Conservation (phyloP, 768 basidiomycete species). For the Russula foetens region DNA sequence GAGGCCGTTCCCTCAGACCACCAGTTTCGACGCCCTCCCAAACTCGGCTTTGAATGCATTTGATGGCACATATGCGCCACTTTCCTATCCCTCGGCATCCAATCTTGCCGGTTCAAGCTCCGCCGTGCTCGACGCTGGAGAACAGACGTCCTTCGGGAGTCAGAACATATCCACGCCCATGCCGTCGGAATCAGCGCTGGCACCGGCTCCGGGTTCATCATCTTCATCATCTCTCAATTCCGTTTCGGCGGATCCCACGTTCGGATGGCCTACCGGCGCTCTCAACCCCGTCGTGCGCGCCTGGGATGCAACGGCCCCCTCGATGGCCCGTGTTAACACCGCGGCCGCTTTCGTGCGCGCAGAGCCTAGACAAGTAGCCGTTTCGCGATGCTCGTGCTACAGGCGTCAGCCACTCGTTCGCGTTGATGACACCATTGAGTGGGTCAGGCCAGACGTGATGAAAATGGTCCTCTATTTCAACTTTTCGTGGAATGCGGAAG, state of each 20-base stretch:
- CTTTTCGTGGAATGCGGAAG: not conserved
- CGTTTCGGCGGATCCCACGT: not conserved
- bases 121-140: not conserved
- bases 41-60: not conserved
- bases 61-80: not conserved
- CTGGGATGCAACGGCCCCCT: not conserved
- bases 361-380: not conserved
- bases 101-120: not conserved
- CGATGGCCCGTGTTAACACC: not conserved
- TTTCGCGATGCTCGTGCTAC: not conserved
- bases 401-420: not conserved
- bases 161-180: not conserved
- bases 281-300: not conserved
- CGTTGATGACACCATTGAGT: not conserved
- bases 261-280: not conserved
- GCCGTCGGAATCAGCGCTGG: not conserved
- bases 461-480: conserved; percentile 2
- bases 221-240: not conserved
- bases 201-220: not conserved
- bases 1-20: not conserved
- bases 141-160: not conserved
- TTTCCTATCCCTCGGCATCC: not conserved
- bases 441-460: conserved; percentile 9
- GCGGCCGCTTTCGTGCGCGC: not conserved
- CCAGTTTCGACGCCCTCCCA: not conserved